phyloP scores from a whole-genome alignment of 805 yeast species.

The Torulaspora microellipsoides region DNA sequence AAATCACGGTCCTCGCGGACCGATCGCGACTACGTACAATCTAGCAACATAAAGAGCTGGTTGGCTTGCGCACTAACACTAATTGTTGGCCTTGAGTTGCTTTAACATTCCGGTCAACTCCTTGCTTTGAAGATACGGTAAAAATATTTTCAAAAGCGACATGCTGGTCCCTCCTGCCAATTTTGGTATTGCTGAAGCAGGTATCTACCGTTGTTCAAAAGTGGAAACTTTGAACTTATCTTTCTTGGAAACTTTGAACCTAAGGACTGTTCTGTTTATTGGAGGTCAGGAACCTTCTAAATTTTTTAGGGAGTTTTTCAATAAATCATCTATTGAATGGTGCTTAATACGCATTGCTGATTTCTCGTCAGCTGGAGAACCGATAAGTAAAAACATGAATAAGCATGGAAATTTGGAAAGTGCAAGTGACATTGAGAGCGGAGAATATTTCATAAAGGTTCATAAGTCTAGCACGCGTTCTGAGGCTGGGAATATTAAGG shows the following conservation, averaged over 20 bases:
- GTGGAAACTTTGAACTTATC: slow-evolving; percentile 73
- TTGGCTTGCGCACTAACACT: too few relatives aligned
- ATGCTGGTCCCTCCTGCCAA: slow-evolving; percentile 93
- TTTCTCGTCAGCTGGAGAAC: slow-evolving; percentile 22
- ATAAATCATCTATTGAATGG: slow-evolving; percentile 49
- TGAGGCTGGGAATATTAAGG: slow-evolving; percentile 1
- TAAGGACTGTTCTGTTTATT: slow-evolving; percentile 64
- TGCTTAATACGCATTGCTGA: slow-evolving; percentile 34
- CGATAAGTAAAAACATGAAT: slow-evolving; percentile 6
- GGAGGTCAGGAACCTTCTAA: slow-evolving; percentile 86
- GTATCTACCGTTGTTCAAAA: slow-evolving; percentile 76
- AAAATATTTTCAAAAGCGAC: too few relatives aligned
- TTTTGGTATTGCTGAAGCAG: slow-evolving; percentile 87
- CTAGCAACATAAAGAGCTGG: too few relatives aligned
- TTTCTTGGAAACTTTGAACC: slow-evolving; percentile 66
- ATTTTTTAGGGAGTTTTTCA: slow-evolving; percentile 60
- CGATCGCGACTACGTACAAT: too few relatives aligned
- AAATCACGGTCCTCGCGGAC: too few relatives aligned
- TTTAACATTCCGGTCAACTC: too few relatives aligned
- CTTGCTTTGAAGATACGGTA: too few relatives aligned
- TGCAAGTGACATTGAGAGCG: slow-evolving; percentile 17
- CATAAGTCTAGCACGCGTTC: neutral
- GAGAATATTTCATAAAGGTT: slow-evolving; percentile 1
- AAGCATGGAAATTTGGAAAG: slow-evolving; percentile 15
- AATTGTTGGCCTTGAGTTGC: too few relatives aligned